Evolutionary conservation across 768 basidiomycete species (phyloP).

Genomic region (Phylloporus sp.): DNA sequence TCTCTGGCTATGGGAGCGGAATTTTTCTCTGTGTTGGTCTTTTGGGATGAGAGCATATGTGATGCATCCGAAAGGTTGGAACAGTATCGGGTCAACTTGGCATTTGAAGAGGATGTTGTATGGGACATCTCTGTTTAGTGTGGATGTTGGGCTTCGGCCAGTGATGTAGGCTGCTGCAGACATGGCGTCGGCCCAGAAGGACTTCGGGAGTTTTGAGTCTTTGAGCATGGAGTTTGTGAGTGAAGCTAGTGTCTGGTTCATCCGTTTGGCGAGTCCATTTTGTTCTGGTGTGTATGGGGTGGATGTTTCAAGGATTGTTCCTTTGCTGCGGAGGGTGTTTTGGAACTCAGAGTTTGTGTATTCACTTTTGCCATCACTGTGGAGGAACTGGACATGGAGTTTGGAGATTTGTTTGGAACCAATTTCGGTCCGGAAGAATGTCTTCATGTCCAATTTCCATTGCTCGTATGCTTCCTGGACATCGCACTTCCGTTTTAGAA

Average conservation of each 20-base stretch:
- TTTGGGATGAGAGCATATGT: not conserved
- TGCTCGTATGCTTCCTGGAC: not conserved
- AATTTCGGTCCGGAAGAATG: not conserved
- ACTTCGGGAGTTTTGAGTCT: no score
- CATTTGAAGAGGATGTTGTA: not conserved
- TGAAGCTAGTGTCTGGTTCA: no score
- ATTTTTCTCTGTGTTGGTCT: not conserved
- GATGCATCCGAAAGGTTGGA: not conserved
- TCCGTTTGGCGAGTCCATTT: not conserved
- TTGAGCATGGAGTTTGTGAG: no score
- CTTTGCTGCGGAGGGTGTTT: not conserved
- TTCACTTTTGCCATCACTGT: not conserved
- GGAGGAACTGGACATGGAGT: not conserved
- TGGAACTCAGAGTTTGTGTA: not conserved
- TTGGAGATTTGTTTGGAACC: not conserved
- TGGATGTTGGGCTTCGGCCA: not conserved
- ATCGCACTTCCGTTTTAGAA: not conserved
- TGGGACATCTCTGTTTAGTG: not conserved
- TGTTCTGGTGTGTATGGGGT: not conserved
- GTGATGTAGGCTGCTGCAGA: not conserved
- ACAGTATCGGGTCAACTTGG: not conserved
- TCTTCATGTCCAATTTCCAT: not conserved
- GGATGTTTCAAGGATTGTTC: not conserved
- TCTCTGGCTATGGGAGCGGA: no score
- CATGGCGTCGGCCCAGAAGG: no score